phyloP scores from a whole-genome alignment of 1,284 basidiomycete species.

The Gastroboletus turbinatus region DNA sequence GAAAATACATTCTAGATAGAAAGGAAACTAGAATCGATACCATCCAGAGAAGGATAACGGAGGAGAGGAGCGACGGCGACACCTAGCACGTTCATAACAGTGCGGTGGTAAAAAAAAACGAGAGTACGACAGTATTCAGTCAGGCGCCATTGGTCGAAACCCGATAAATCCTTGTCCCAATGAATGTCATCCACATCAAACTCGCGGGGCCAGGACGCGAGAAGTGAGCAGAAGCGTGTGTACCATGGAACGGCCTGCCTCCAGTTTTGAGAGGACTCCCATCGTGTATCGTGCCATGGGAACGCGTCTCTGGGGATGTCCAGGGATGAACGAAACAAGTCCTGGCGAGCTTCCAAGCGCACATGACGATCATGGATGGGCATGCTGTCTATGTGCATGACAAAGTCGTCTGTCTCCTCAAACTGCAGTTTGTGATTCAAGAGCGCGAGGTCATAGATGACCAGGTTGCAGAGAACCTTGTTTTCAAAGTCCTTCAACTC shows the following conservation, averaged over 20 bases:
- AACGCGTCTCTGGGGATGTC: not conserved
- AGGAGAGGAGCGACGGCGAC: too few relatives aligned
- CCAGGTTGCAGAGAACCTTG: constrained; percentile 3
- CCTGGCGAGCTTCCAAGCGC: not conserved
- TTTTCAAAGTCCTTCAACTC: constrained; percentile 2
- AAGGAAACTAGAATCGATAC: too few relatives aligned
- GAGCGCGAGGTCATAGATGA: constrained; percentile 3
- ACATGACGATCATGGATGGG: not conserved
- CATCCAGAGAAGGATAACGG: too few relatives aligned
- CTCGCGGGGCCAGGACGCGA: constrained; percentile 1
- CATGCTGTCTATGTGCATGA: constrained; percentile 1
- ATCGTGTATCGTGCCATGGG: constrained; percentile 5
- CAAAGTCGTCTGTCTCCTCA: constrained; percentile 1
- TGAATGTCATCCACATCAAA: not conserved
- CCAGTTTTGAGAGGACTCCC: not conserved
- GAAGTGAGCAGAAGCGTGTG: not conserved
- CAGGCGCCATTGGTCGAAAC: not conserved
- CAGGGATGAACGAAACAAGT: constrained; percentile 10
- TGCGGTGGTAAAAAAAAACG: not conserved
- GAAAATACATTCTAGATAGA: too few relatives aligned
- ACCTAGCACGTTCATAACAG: too few relatives aligned
- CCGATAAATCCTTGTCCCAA: not conserved
- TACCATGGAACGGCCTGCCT: constrained; percentile 10
- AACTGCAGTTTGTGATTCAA: constrained; percentile 3
- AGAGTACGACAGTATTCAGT: not conserved